Percentiles rank a stretch among this genome's conserved stretches.
Evolutionary conservation across 495 filamentous ascomycete genomes (phyloP).

Genomic region (Usnea hakonensis): DNA sequence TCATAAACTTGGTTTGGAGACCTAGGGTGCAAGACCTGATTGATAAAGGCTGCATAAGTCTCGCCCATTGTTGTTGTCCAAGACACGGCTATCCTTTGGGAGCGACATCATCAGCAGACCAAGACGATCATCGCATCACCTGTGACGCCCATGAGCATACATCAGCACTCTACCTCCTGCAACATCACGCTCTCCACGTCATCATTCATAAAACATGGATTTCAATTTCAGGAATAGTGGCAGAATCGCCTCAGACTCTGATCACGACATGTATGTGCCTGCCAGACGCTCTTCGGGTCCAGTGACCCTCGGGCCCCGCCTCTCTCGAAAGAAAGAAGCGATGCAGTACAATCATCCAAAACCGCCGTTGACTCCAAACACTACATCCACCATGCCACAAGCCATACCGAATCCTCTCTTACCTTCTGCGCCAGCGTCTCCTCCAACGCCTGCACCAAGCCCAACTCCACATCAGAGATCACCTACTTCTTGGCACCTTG

Average conservation of each 20-base stretch:
- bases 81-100: neutral
- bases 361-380: slow-evolving; percentile 47
- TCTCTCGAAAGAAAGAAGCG: slow-evolving; percentile 33
- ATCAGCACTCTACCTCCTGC: neutral
- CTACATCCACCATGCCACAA: slow-evolving; percentile 45
- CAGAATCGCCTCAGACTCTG: slow-evolving; percentile 20
- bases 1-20: neutral
- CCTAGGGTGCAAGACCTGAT: neutral
- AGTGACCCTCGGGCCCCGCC: slow-evolving; percentile 20
- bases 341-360: slow-evolving; percentile 37
- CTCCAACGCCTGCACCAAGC: slow-evolving; percentile 61
- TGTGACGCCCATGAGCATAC: neutral
- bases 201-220: slow-evolving; percentile 11
- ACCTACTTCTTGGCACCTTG: slow-evolving; percentile 46
- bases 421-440: slow-evolving; percentile 59
- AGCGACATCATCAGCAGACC: slow-evolving; percentile 14
- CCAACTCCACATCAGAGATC: slow-evolving; percentile 55
- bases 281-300: slow-evolving; percentile 14
- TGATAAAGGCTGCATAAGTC: neutral
- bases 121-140: slow-evolving; percentile 3
- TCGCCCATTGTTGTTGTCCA: neutral
- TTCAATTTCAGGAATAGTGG: slow-evolving; percentile 10
- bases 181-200: neutral
- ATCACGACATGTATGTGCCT: slow-evolving; percentile 19
- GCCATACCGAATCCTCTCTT: slow-evolving; percentile 42